phyloP scores from a whole-genome alignment of 495 filamentous ascomycete species.

The Penicillium flavigenum region DNA sequence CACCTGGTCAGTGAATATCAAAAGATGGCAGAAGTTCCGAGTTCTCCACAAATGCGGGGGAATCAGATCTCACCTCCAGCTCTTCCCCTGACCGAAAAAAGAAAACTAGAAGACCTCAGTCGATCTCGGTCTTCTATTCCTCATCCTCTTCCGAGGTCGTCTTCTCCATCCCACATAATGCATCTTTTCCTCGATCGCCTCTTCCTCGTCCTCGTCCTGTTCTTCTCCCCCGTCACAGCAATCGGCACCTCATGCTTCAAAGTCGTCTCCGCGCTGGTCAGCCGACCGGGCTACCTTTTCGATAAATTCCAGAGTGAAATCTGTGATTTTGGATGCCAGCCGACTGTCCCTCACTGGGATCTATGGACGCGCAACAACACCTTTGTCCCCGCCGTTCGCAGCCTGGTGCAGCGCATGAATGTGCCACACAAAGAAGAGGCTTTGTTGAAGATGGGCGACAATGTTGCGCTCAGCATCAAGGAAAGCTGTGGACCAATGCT shows the following conservation, averaged over 20 bases:
- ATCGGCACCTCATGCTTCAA: conserved; percentile 40
- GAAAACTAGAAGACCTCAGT: not conserved
- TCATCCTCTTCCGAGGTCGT: not conserved
- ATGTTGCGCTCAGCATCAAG: conserved; percentile 44
- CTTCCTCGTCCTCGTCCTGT: conserved; percentile 23
- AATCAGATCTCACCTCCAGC: not conserved
- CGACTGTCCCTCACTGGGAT: conserved; percentile 46
- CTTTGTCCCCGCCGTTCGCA: conserved; percentile 44
- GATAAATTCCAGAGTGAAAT: conserved; percentile 44
- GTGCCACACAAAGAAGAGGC: conserved; percentile 36
- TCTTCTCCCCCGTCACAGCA: conserved; percentile 27
- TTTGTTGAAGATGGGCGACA: conserved; percentile 42
- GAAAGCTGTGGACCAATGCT: conserved; percentile 36
- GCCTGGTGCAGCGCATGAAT: conserved; percentile 36
- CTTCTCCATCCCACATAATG: conserved; percentile 14
- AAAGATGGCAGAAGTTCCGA: not conserved
- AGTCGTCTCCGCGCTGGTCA: conserved; percentile 40
- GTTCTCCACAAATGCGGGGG: conserved; percentile 7
- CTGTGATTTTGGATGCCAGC: conserved; percentile 43
- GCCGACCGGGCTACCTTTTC: conserved; percentile 37
- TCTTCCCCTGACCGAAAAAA: not conserved
- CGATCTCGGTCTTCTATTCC: not conserved
- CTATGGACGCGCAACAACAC: conserved; percentile 48
- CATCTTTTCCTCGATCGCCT: conserved; percentile 19
- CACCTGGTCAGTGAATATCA: not conserved